These are phyloP conservation scores for Drosera spatulata DNA, from an alignment of 179 eudicot genomes.

Conservation along the genomic window DNA sequence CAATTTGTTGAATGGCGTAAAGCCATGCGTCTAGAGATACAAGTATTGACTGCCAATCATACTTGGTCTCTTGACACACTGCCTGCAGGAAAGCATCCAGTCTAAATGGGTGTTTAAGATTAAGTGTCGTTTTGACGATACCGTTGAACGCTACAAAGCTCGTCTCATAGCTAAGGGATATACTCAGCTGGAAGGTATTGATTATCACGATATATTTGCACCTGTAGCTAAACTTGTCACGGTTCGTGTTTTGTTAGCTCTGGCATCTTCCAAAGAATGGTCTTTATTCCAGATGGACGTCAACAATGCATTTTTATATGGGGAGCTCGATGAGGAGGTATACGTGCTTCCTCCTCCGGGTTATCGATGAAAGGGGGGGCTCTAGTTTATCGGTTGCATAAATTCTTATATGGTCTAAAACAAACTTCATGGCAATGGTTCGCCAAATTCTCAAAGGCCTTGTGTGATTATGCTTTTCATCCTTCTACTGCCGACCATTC, in stretches of 20 bases:
- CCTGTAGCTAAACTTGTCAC: neutral
- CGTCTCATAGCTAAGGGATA: conserved; percentile 2
- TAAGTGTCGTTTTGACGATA: neutral
- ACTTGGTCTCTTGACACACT: neutral
- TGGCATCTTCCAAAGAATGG: neutral
- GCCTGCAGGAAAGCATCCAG: neutral
- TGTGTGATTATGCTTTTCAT: neutral
- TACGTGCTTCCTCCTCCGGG: conserved; percentile 2
- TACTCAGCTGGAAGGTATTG: neutral
- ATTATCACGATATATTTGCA: neutral
- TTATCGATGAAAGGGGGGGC: neutral
- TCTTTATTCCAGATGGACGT: neutral
- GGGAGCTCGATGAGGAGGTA: neutral
- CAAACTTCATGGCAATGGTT: neutral
- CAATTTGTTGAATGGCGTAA: neutral
- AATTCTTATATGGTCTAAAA: neutral
- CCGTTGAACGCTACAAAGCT: conserved; percentile 1
- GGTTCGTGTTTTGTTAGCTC: neutral
- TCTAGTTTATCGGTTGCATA: neutral
- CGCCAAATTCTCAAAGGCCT: neutral
- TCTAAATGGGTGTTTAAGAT: conserved; percentile 1
- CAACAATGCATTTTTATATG: conserved; percentile 3
- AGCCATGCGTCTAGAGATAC: neutral
- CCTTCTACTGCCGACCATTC: neutral
- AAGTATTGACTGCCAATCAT: neutral